Percentiles rank a stretch among this genome's conserved stretches.
These are phyloP conservation scores for Cytospora piceae DNA, from an alignment of 2,329 filamentous ascomycete genomes.

Conservation along the genomic window DNA sequence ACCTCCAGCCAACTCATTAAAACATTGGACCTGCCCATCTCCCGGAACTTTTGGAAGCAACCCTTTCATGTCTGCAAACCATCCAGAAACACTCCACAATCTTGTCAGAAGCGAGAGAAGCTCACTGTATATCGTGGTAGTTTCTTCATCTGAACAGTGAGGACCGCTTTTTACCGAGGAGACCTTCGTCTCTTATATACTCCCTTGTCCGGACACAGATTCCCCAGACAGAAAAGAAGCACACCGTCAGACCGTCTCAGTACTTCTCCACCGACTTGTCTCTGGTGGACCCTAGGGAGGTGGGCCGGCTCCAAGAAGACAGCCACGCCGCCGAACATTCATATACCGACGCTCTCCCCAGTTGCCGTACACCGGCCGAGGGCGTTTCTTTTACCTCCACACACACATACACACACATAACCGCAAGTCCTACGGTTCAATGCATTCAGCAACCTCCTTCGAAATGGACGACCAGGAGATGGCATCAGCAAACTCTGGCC, in stretches of 20 bases:
- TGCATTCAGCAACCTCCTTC: constrained; percentile 33
- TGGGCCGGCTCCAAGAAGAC: constrained; percentile 24
- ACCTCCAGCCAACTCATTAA: constrained; percentile 30
- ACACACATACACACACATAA: constrained; percentile 3
- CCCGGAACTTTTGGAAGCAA: constrained; percentile 14
- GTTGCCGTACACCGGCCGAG: constrained; percentile 23
- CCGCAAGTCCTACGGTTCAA: constrained; percentile 32
- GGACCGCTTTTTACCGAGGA: constrained; percentile 21
- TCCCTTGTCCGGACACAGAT: constrained; percentile 29
- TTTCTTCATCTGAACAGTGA: neutral
- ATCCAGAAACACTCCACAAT: constrained; percentile 13
- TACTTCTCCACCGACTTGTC: constrained; percentile 29
- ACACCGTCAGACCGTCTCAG: constrained; percentile 21
- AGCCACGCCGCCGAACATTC: constrained; percentile 27
- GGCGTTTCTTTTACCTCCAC: neutral
- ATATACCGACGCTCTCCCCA: constrained; percentile 26
- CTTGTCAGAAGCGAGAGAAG: constrained; percentile 16
- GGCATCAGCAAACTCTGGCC: constrained; percentile 29
- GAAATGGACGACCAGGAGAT: constrained; percentile 31
- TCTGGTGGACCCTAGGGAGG: constrained; percentile 31
- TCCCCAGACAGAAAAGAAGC: constrained; percentile 12
- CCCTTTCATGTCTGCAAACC: constrained; percentile 25
- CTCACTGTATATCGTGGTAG: constrained; percentile 22
- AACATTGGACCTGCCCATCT: constrained; percentile 26
- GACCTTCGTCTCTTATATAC: constrained; percentile 31